phyloP scores from a whole-genome alignment of 1,284 basidiomycete genomes.

The Ustilago hordei region DNA sequence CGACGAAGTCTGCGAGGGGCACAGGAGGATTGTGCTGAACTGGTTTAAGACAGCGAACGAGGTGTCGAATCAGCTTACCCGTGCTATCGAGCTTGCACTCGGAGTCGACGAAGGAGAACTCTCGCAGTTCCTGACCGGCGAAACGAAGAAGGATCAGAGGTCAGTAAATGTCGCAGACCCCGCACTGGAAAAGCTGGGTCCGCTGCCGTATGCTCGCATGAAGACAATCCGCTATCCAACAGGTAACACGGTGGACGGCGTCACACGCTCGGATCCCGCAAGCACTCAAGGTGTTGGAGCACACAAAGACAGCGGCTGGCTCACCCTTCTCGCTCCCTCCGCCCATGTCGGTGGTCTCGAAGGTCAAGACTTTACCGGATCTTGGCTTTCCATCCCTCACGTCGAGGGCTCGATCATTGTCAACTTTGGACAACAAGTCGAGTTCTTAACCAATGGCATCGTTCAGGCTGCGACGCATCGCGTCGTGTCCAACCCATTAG shows the following conservation, averaged over 20 bases:
- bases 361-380: slow-evolving; percentile 54
- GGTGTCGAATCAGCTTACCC: slow-evolving; percentile 46
- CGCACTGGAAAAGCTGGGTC: slow-evolving; percentile 13
- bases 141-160: slow-evolving; percentile 4
- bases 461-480: slow-evolving; percentile 62
- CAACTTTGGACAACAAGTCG: slow-evolving; percentile 66
- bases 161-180: neutral
- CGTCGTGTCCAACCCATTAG: slow-evolving; percentile 36
- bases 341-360: slow-evolving; percentile 51
- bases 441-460: slow-evolving; percentile 51
- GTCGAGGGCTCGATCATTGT: slow-evolving; percentile 46
- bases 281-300: slow-evolving; percentile 61
- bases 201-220: slow-evolving; percentile 54
- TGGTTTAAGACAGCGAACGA: slow-evolving; percentile 44
- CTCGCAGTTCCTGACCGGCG: slow-evolving; percentile 35
- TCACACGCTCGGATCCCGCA: slow-evolving; percentile 24
- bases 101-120: slow-evolving; percentile 39
- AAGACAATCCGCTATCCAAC: slow-evolving; percentile 62
- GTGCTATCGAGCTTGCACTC: slow-evolving; percentile 53
- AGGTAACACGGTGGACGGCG: slow-evolving; percentile 45
- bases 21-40: slow-evolving; percentile 27
- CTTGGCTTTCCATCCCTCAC: slow-evolving; percentile 57
- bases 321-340: slow-evolving; percentile 57
- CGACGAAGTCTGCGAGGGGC: slow-evolving; percentile 31
- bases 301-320: slow-evolving; percentile 63